phyloP scores from a whole-genome alignment of 2,329 filamentous ascomycete species.

The Cadophora sp. region DNA sequence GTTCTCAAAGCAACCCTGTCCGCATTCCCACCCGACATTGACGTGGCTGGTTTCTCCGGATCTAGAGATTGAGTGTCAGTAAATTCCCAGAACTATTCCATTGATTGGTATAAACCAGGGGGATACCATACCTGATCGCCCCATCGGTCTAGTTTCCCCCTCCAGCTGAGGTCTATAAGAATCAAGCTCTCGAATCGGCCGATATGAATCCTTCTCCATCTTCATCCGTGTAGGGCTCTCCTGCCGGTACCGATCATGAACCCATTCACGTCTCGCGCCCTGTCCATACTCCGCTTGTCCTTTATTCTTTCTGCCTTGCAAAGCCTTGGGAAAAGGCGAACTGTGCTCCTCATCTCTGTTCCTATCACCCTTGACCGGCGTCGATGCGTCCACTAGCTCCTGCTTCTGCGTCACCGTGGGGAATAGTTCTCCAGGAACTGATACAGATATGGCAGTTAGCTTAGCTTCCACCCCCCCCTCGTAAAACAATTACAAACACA shows the following conservation, averaged over 20 bases:
- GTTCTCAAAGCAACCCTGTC: background rate
- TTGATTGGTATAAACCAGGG: too few species aligned
- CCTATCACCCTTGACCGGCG: background rate
- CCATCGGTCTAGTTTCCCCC: background rate
- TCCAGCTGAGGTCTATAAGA: background rate
- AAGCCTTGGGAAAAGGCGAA: background rate
- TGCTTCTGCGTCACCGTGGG: background rate
- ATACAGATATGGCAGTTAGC: too few species aligned
- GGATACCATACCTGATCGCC: background rate
- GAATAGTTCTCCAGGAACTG: slow-evolving; percentile 15
- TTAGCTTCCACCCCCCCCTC: background rate
- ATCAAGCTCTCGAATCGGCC: background rate
- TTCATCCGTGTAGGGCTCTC: background rate
- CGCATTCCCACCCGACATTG: background rate
- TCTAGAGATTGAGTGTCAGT: background rate
- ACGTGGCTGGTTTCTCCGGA: background rate
- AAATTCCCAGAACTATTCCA: background rate
- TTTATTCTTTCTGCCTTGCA: background rate
- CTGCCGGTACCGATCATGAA: slow-evolving; percentile 12
- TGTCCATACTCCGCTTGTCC: background rate
- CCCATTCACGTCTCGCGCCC: background rate
- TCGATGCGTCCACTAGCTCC: too few species aligned
- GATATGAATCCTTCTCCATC: background rate
- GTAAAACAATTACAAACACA: too few species aligned
- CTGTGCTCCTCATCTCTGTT: background rate